phyloP scores from a whole-genome alignment of 768 basidiomycete species.

The Suillus occidentalis region DNA sequence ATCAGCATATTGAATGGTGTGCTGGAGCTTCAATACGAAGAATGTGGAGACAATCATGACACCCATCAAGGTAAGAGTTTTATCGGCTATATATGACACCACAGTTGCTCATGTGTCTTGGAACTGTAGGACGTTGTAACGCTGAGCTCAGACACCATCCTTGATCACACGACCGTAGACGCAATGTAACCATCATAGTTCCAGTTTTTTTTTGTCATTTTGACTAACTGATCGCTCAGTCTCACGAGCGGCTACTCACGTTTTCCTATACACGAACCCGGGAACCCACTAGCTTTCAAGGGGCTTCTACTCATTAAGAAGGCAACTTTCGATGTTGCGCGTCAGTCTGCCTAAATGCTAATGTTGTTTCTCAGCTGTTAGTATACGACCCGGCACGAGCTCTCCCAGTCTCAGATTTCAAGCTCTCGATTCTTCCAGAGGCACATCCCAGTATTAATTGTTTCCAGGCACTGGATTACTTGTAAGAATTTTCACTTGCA shows the following conservation, averaged over 20 bases:
- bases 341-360: constrained; percentile 9
- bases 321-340: constrained; percentile 36
- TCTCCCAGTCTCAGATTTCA: constrained; percentile 72
- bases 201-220: constrained; percentile 3
- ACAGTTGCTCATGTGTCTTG: neutral
- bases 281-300: constrained; percentile 66
- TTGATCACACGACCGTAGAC: constrained; percentile 81
- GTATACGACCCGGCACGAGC: constrained; percentile 84
- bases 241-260: constrained; percentile 86
- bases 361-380: constrained; percentile 56
- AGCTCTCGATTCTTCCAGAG: constrained; percentile 85
- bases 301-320: constrained; percentile 85
- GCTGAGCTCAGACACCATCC: constrained; percentile 70
- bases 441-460: constrained; percentile 87
- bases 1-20: constrained; percentile 81
- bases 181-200: constrained; percentile 49
- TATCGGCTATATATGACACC: constrained; percentile 16
- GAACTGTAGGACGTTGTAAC: constrained; percentile 72
- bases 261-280: constrained; percentile 82
- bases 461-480: constrained; percentile 93
- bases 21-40: constrained; percentile 73
- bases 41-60: constrained; percentile 82
- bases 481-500: constrained; percentile 43
- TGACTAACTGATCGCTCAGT: constrained; percentile 34
- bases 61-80: constrained; percentile 56